Conservation (phyloP, 345 rosid genomes). For the Ceriops tagal region DNA sequence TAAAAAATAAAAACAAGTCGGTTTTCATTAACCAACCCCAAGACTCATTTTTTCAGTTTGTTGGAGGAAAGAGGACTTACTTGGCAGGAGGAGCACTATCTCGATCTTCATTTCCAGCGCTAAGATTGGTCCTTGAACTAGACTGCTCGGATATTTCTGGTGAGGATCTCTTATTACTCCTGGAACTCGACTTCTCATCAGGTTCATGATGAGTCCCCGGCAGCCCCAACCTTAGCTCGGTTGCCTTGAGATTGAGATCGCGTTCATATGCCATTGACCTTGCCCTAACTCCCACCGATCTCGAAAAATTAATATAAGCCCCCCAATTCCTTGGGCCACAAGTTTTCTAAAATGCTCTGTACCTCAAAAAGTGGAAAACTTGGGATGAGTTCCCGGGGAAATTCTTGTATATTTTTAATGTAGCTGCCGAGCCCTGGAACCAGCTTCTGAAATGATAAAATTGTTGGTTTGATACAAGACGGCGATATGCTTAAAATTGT, state of each 20-base stretch:
- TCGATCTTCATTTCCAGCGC: conserved; percentile 14
- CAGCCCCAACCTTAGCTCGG: conserved; percentile 26
- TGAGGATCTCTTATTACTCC: conserved; percentile 24
- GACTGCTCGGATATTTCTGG: conserved; percentile 35
- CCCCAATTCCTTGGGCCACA: too few species aligned
- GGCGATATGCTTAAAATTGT: conserved; percentile 13
- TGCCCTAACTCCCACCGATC: background rate
- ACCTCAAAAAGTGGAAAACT: background rate
- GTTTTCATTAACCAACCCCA: background rate
- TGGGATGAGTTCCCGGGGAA: background rate
- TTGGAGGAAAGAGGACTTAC: conserved; percentile 30
- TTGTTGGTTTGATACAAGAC: conserved; percentile 6
- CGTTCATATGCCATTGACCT: conserved; percentile 24
- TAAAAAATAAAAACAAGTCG: background rate
- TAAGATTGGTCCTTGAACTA: conserved; percentile 13
- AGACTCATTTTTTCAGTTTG: background rate
- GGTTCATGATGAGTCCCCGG: conserved; percentile 18
- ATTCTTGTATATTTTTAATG: background rate
- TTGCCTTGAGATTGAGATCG: conserved; percentile 25
- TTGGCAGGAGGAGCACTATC: conserved; percentile 43
- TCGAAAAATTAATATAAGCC: conserved; percentile 9
- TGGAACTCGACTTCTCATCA: background rate
- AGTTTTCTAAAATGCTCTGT: background rate
- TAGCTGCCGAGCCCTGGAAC: background rate
- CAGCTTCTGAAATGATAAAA: background rate